phyloP scores from a whole-genome alignment of 345 rosid genomes.

The Abelmoschus esculentus region DNA sequence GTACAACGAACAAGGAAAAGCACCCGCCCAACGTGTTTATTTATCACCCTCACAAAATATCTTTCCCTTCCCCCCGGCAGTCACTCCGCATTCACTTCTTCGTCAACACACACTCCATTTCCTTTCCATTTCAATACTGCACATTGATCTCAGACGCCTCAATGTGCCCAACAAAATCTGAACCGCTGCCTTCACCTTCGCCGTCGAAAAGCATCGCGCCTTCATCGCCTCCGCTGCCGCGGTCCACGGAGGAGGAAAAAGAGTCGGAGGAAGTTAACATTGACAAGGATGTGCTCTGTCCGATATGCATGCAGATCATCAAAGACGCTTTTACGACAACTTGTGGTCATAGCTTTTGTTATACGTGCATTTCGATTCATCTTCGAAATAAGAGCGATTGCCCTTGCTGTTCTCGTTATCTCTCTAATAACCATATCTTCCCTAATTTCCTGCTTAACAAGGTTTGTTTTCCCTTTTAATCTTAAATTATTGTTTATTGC shows the following conservation, averaged over 20 bases:
- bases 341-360: conserved; percentile 52
- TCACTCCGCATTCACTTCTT: background rate
- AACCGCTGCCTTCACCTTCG: background rate
- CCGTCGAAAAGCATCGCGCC: background rate
- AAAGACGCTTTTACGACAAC: conserved; percentile 46
- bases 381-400: conserved; percentile 43
- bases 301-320: conserved; percentile 53
- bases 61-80: background rate
- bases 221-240: background rate
- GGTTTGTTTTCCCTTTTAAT: conserved; percentile 21
- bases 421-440: conserved; percentile 37
- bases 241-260: background rate
- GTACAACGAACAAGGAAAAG: background rate
- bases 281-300: conserved; percentile 45
- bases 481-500: background rate
- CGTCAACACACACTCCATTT: background rate
- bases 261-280: conserved; percentile 4
- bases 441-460: conserved; percentile 45
- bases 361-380: conserved; percentile 42
- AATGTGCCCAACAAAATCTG: conserved; percentile 17
- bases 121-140: too few relatives aligned
- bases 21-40: conserved; percentile 26
- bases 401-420: conserved; percentile 44
- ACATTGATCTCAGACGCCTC: background rate
- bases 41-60: conserved; percentile 25